Evolutionary conservation across 192 early-diverging fungal genomes (phyloP).

Genomic region (Podila horticola): DNA sequence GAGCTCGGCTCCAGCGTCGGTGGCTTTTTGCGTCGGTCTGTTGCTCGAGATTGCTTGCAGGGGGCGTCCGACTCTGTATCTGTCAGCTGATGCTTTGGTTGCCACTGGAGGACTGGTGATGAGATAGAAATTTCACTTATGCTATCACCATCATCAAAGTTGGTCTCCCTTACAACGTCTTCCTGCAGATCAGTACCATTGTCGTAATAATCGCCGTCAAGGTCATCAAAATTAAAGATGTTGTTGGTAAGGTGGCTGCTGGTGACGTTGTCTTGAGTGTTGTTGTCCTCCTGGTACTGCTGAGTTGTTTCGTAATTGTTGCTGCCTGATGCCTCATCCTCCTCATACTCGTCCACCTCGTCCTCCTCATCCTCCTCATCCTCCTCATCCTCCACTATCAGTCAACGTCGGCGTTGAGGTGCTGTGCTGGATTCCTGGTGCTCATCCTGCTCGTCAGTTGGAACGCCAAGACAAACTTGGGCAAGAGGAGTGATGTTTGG

Average conservation of each 20-base stretch:
- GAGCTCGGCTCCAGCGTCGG: constrained; percentile 1
- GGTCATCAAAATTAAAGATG: neutral
- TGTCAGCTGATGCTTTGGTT: neutral
- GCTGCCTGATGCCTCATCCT: neutral
- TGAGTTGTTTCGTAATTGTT: no score
- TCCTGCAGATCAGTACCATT: neutral
- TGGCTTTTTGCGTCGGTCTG: neutral
- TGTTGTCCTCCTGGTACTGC: neutral
- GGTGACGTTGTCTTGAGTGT: neutral
- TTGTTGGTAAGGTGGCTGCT: neutral
- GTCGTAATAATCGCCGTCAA: neutral
- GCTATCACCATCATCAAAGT: neutral
- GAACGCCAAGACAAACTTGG: neutral
- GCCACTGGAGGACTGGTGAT: neutral
- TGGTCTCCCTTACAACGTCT: neutral
- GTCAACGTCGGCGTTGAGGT: neutral
- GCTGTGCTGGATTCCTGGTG: neutral
- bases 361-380: no score
- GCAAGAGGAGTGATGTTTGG: constrained; percentile 2
- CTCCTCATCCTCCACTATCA: constrained; percentile 1
- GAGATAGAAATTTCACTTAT: constrained; percentile 1
- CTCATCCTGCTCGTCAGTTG: neutral
- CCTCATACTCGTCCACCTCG: constrained; percentile 3
- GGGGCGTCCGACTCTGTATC: neutral
- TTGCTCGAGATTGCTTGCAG: neutral